phyloP scores from a whole-genome alignment of 345 rosid species.

The Aquilaria malaccensis region DNA sequence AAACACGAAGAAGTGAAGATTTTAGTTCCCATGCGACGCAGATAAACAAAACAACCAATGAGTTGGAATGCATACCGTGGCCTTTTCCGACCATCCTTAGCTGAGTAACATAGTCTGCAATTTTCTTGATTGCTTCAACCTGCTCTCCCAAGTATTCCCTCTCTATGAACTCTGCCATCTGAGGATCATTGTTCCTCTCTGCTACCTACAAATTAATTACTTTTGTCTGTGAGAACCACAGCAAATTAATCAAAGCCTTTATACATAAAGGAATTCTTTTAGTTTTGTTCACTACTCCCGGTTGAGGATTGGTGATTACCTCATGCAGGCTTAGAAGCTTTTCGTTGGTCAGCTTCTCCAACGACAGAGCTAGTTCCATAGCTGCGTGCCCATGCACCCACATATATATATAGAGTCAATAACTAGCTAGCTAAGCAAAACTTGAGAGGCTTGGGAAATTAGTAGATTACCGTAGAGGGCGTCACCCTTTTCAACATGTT shows the following conservation, averaged over 20 bases:
- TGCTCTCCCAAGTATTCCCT: slow-evolving; percentile 66
- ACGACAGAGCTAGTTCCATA: slow-evolving; percentile 78
- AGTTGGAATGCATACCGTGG: slow-evolving; percentile 45
- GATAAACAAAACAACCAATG: no score
- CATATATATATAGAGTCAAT: no score
- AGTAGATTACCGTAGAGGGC: slow-evolving; percentile 47
- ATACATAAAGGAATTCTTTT: not conserved
- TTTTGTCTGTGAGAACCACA: slow-evolving; percentile 1
- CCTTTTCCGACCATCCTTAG: slow-evolving; percentile 89
- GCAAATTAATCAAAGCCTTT: not conserved
- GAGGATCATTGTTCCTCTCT: slow-evolving; percentile 45
- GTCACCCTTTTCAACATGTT: slow-evolving; percentile 68
- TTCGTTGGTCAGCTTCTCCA: slow-evolving; percentile 84
- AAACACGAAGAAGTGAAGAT: no score
- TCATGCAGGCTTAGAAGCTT: slow-evolving; percentile 65
- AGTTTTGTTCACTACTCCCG: not conserved
- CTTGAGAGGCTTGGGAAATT: not conserved
- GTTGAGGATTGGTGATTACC: slow-evolving; percentile 23
- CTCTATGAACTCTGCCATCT: slow-evolving; percentile 66
- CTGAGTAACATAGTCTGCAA: slow-evolving; percentile 75
- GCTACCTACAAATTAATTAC: slow-evolving; percentile 52
- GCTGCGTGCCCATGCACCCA: slow-evolving; percentile 30
- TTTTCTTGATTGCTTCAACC: slow-evolving; percentile 85
- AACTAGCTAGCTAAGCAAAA: not conserved
- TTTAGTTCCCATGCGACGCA: no score